These are phyloP conservation scores for Rhizophagus sp. DNA, from an alignment of 192 early-diverging fungal genomes.

Conservation along the genomic window DNA sequence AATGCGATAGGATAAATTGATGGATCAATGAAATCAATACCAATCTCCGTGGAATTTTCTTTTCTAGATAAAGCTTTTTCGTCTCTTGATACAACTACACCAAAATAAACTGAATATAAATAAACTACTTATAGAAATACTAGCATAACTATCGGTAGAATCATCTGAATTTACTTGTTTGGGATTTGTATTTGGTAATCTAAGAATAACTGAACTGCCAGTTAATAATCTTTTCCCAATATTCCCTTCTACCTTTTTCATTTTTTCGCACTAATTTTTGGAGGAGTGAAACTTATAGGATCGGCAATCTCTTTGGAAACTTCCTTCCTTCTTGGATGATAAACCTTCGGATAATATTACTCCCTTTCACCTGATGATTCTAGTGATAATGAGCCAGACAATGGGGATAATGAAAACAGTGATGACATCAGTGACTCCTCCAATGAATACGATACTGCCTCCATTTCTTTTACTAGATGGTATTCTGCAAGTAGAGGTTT, in stretches of 20 bases:
- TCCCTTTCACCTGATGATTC: no score
- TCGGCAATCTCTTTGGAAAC: no score
- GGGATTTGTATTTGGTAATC: slow-evolving; percentile 16
- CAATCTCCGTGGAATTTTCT: slow-evolving; percentile 20
- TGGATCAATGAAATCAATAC: slow-evolving; percentile 36
- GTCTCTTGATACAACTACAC: slow-evolving; percentile 38
- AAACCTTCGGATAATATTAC: no score
- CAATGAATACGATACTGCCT: no score
- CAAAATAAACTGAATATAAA: slow-evolving; percentile 28
- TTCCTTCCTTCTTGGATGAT: no score
- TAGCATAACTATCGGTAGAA: no score
- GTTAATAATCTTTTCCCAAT: slow-evolving; percentile 19
- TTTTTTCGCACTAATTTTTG: background rate
- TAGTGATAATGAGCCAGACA: no score
- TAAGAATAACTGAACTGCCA: slow-evolving; percentile 40
- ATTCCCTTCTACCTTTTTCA: background rate
- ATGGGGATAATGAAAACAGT: no score
- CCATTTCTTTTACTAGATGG: no score
- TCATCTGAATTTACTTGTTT: background rate
- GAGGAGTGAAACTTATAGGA: background rate
- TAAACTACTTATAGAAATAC: background rate
- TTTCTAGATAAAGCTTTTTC: slow-evolving; percentile 30
- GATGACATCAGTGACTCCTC: no score
- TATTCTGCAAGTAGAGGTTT: no score
- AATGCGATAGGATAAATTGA: slow-evolving; percentile 30